These are phyloP conservation scores for Phallus indusiatus DNA, from an alignment of 768 basidiomycete species.

Conservation along the genomic window DNA sequence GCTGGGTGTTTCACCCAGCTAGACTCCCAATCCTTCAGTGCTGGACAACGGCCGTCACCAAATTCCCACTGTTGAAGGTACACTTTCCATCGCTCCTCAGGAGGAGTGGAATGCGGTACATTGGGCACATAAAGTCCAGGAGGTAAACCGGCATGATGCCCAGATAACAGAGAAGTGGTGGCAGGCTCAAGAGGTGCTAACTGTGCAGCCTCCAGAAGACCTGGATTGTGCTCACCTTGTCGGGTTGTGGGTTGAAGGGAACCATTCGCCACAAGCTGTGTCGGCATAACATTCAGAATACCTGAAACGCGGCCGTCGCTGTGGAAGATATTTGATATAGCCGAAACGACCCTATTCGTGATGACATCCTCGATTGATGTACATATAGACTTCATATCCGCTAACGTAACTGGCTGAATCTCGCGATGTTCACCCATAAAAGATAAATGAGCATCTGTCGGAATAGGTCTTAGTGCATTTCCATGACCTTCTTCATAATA, in stretches of 20 bases:
- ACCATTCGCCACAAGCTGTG: background rate
- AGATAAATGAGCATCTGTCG: background rate
- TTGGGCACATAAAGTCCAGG: background rate
- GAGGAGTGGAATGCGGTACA: background rate
- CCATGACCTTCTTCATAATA: slow-evolving; percentile 19
- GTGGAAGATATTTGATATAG: background rate
- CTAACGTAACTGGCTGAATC: background rate
- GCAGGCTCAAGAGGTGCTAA: background rate
- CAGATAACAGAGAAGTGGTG: background rate
- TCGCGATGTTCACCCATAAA: slow-evolving; percentile 1
- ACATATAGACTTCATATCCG: background rate
- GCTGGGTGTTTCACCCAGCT: background rate
- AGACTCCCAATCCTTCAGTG: background rate
- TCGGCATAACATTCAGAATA: background rate
- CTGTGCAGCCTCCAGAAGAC: background rate
- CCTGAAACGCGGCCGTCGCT: background rate
- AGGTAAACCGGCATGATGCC: background rate
- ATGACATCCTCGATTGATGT: background rate
- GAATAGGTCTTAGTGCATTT: slow-evolving; percentile 9
- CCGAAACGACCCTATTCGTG: background rate
- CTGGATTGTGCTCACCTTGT: background rate
- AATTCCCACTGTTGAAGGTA: background rate
- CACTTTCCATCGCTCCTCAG: background rate
- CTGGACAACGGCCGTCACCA: background rate
- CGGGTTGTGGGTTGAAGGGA: background rate